Evolutionary conservation across 768 basidiomycete species (phyloP), one percentile per base, ranked within the genome.

Genomic region (Tricholomella constricta): DNA sequence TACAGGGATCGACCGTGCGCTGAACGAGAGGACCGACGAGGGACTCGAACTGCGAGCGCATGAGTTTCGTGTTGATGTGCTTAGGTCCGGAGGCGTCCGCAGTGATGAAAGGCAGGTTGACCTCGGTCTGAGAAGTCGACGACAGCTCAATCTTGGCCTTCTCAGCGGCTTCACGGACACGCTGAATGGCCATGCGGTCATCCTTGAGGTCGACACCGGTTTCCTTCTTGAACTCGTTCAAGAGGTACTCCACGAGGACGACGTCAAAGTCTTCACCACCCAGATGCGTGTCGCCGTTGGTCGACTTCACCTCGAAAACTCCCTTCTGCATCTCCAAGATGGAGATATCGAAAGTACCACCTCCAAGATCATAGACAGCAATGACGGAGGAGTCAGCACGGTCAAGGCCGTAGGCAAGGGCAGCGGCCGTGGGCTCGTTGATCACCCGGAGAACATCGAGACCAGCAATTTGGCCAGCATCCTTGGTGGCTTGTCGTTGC

Each of bases 261-360:
- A 96, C 86, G 66, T 98, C 97, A 67, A 98, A 98, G 72, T 98
- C 97, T 74, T 99, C 97, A 68, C 81, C 81, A 61, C 93, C 97
- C 52, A 99, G 84, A 69, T 99, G 97, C 14, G 97, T 98, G 72
- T 99, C 96, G 69, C 97, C 97, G 67, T 98, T 98, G 50, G 97
- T 99, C 0, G 97, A 98, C 79, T 98, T 99, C 69, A 99, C 97
- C 73, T 98, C 97, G 72, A 98, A 99, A 9, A 99, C 95, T 63
- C 96, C 97, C 73, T 97, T 95, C 73, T 98, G 94, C 94, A 98
- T 98, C 76, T 98, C 95, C 51, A 99, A 80, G 61, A 99, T 95
- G 25, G 97, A 99, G 66, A 99, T 94, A 93, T 98, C 96, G 72
- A 98, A 98, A 20, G 96, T 98, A 51, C 96, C 96, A 63, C 96